Percentiles rank a stretch among this genome's conserved stretches.
phyloP scores from a whole-genome alignment of 495 filamentous ascomycete genomes.

The Trichoderma asperelloides region DNA sequence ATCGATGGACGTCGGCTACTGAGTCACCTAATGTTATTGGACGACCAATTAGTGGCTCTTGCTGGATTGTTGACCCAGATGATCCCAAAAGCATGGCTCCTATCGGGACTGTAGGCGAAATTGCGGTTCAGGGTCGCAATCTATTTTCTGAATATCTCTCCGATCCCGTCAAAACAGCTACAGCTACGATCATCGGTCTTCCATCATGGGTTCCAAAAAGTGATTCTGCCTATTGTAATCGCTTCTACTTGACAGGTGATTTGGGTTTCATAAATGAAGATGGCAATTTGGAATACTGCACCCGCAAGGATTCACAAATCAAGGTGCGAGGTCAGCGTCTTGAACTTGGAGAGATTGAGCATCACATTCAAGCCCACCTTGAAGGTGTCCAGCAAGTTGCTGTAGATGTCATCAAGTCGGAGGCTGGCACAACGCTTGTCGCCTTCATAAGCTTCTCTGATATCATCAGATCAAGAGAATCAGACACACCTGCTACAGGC shows the following conservation, averaged over 20 bases:
- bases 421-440: conserved; percentile 25
- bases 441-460: conserved; percentile 22
- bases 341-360: conserved; percentile 32
- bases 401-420: conserved; percentile 15
- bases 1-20: background rate
- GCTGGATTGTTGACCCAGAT: conserved; percentile 38
- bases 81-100: conserved; percentile 37
- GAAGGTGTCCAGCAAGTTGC: conserved; percentile 15
- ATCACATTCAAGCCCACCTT: conserved; percentile 14
- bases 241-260: conserved; percentile 35
- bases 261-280: conserved; percentile 34
- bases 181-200: conserved; percentile 3
- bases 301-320: conserved; percentile 25
- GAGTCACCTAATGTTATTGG: conserved; percentile 31
- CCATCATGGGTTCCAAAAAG: background rate
- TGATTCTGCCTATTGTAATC: conserved; percentile 2
- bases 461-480: conserved; percentile 19
- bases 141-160: conserved; percentile 21
- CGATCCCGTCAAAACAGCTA: conserved; percentile 4
- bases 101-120: conserved; percentile 38
- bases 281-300: conserved; percentile 33
- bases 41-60: conserved; percentile 32
- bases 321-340: conserved; percentile 33
- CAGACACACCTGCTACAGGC: conserved; percentile 20
- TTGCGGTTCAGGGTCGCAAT: conserved; percentile 37